phyloP scores from a whole-genome alignment of 345 rosid genomes.

The Eucalyptus victrix region DNA sequence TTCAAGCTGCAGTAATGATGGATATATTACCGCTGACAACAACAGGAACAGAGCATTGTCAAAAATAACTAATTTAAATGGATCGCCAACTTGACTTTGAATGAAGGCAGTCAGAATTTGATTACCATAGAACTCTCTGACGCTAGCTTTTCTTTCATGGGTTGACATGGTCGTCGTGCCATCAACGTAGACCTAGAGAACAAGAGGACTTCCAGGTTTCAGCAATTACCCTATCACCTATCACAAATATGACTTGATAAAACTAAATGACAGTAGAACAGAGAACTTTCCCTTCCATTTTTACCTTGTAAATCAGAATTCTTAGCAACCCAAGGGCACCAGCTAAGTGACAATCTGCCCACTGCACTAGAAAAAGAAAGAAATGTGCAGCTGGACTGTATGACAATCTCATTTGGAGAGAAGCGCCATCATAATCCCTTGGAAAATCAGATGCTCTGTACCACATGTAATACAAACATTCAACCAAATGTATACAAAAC shows the following conservation, averaged over 20 bases:
- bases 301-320: constrained; percentile 4
- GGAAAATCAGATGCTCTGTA: constrained; percentile 5
- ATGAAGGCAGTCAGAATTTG: background rate
- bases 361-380: constrained; percentile 8
- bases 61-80: background rate
- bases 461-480: background rate
- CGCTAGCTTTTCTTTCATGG: constrained; percentile 5
- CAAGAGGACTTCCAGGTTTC: background rate
- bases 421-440: background rate
- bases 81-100: background rate
- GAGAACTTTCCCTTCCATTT: background rate
- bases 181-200: constrained; percentile 1
- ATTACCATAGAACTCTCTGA: constrained; percentile 4
- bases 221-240: background rate
- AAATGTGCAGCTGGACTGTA: constrained; percentile 3
- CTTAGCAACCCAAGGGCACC: constrained; percentile 6
- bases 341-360: constrained; percentile 9
- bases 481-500: background rate
- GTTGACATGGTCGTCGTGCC: constrained; percentile 4
- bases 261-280: background rate
- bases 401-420: constrained; percentile 4
- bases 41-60: background rate
- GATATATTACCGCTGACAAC: constrained; percentile 2
- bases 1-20: constrained; percentile 4
- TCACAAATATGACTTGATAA: background rate